Percentiles rank a stretch among this genome's conserved stretches.
Conservation (phyloP, 1,139 yeast genomes). For the Saccharomyces hybrid region DNA sequence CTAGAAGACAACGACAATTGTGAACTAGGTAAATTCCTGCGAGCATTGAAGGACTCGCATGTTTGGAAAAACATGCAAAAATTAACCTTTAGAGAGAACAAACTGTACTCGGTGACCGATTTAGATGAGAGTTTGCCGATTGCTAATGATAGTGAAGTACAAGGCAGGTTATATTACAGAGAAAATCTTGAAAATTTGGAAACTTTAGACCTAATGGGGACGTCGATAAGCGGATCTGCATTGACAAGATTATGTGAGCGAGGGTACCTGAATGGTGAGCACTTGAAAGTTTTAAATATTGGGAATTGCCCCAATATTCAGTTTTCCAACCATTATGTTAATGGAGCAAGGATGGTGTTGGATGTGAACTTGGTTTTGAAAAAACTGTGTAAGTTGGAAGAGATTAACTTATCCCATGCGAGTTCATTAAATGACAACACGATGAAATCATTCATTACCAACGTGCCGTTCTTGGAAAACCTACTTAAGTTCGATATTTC, state of each 20-base stretch:
- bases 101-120: slow-evolving; percentile 10
- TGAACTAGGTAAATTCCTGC: slow-evolving; percentile 16
- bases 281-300: slow-evolving; percentile 18
- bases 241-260: slow-evolving; percentile 12
- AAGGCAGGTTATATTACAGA: slow-evolving; percentile 8
- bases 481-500: slow-evolving; percentile 25
- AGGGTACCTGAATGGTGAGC: slow-evolving; percentile 9
- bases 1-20: slow-evolving; percentile 26
- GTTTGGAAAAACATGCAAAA: slow-evolving; percentile 15
- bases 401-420: slow-evolving; percentile 23
- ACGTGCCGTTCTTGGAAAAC: slow-evolving; percentile 12
- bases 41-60: slow-evolving; percentile 11
- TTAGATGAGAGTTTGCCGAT: slow-evolving; percentile 7
- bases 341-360: slow-evolving; percentile 7
- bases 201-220: slow-evolving; percentile 27
- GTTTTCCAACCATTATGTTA: slow-evolving; percentile 12
- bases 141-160: background rate
- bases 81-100: slow-evolving; percentile 27
- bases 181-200: slow-evolving; percentile 17
- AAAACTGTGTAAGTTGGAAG: slow-evolving; percentile 15
- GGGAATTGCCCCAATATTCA: slow-evolving; percentile 27
- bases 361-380: slow-evolving; percentile 12
- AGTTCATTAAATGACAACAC: slow-evolving; percentile 20
- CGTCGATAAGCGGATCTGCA: slow-evolving; percentile 24
- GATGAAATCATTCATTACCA: slow-evolving; percentile 13